Evolutionary conservation across 1,139 yeast genomes (phyloP), one percentile per base, ranked within the genome.

Genomic region (Pichia sp.): DNA sequence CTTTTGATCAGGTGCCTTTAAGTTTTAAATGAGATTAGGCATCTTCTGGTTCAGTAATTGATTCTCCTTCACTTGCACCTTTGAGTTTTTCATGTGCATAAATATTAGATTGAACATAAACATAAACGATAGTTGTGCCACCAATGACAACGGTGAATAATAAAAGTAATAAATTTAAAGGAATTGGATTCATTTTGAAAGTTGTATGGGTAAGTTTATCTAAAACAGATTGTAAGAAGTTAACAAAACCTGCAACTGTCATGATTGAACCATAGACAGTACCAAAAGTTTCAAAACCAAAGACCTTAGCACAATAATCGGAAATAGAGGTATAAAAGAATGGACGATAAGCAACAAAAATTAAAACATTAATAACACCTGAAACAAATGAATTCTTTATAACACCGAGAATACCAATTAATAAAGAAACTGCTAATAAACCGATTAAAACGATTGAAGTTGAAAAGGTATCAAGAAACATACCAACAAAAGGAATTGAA

Each of bases 261-360:
- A 81, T 81, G 52, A 80, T 78, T 3, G 83, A 70, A 4, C 86
- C 86, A 62, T 81, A 81, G 11, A 53, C 82, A 1, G 91, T 84
- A 42, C 97, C 96, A 70, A 91, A 91, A 1, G 95, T 89, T 53
- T 82, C 86, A 67, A 87, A 90, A 0, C 98, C 98, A 72, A 91
- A 91, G 25, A 90, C 95, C 64, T 91, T 91, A 44, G 96, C 95
- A 65, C 84, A 79, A 59, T 75, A 77, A 62, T 81, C 85, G 29
- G 83, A 77, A 31, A 81, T 76, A 0, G 84, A 79, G 18, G 86
- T 81, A 64, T 81, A 81, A 63, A 79, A 81, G 63, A 81, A 80
- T 19, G 86, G 86, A 62, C 86, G 71, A 67, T 79, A 81, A 43
- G 78, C 69, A 46, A 79, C 84, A 65, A 81, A 74, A 46, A 77